These are phyloP conservation scores for Phaeosphaeria sp. DNA, from an alignment of 2,329 filamentous ascomycete genomes.

Conservation along the genomic window DNA sequence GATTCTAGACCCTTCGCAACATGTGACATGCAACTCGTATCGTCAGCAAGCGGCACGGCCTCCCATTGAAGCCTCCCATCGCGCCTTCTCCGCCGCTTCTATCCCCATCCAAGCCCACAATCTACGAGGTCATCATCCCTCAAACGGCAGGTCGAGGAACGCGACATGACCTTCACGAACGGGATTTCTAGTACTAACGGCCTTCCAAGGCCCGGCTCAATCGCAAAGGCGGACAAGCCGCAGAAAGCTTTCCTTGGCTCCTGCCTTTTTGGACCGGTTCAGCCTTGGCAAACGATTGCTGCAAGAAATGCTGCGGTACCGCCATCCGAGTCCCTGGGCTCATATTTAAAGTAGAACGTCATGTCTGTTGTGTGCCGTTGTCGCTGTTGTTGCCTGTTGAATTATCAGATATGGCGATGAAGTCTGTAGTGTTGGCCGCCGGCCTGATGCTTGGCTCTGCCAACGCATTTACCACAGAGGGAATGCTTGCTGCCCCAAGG, in stretches of 20 bases:
- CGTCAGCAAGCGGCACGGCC: background rate
- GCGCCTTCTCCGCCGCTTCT: slow-evolving; percentile 12
- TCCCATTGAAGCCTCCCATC: background rate
- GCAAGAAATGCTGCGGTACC: slow-evolving; percentile 16
- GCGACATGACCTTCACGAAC: slow-evolving; percentile 13
- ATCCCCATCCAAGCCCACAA: slow-evolving; percentile 9
- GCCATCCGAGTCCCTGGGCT: slow-evolving; percentile 13
- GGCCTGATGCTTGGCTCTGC: slow-evolving; percentile 35
- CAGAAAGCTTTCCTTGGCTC: slow-evolving; percentile 32
- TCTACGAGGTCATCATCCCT: slow-evolving; percentile 14
- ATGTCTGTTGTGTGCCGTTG: slow-evolving; percentile 5
- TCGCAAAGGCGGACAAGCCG: slow-evolving; percentile 28
- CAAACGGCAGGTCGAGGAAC: slow-evolving; percentile 30
- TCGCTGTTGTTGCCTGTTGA: background rate
- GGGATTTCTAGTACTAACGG: slow-evolving; percentile 20
- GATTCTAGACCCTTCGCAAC: background rate
- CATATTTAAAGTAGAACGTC: slow-evolving; percentile 22
- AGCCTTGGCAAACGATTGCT: slow-evolving; percentile 20
- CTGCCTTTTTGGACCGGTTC: slow-evolving; percentile 24
- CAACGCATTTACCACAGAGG: slow-evolving; percentile 35
- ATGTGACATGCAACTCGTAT: background rate
- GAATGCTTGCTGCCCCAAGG: slow-evolving; percentile 36
- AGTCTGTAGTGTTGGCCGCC: slow-evolving; percentile 28
- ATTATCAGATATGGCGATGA: slow-evolving; percentile 34
- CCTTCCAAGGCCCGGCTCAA: slow-evolving; percentile 20